phyloP scores from a whole-genome alignment of 306 rosid genomes.

The Phaseolus lunatus region DNA sequence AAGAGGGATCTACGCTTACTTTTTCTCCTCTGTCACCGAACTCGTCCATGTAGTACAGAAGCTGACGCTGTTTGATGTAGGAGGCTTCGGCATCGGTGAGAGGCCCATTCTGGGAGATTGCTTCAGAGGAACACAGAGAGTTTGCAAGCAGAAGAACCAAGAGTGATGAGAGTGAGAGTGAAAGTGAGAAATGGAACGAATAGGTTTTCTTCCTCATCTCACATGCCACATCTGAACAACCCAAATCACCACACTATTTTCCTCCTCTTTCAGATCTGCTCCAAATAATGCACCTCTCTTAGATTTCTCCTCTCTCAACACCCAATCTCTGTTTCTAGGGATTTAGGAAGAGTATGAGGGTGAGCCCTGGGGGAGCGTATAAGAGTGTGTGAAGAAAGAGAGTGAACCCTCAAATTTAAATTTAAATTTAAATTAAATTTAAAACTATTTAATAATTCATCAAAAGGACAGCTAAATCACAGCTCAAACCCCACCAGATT shows the following conservation, averaged over 20 bases:
- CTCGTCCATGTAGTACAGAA: slow-evolving; percentile 84
- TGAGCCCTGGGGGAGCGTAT: slow-evolving; percentile 21
- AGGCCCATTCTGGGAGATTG: slow-evolving; percentile 53
- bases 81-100: slow-evolving; percentile 61
- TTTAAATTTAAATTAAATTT: no score
- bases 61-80: slow-evolving; percentile 81
- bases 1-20: slow-evolving; percentile 71
- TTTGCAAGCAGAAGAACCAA: slow-evolving; percentile 27
- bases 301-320: not conserved
- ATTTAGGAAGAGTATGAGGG: slow-evolving; percentile 66
- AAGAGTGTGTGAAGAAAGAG: slow-evolving; percentile 34
- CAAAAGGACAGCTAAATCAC: slow-evolving; percentile 84
- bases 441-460: slow-evolving; percentile 39
- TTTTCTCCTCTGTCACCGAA: slow-evolving; percentile 84
- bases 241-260: no score
- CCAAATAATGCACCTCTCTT: slow-evolving; percentile 33
- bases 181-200: slow-evolving; percentile 18
- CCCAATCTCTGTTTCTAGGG: slow-evolving; percentile 50
- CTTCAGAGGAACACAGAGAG: slow-evolving; percentile 34
- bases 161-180: slow-evolving; percentile 7
- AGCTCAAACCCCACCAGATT: slow-evolving; percentile 91
- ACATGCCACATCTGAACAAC: slow-evolving; percentile 69
- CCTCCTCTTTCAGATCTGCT: slow-evolving; percentile 12
- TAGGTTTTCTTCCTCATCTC: slow-evolving; percentile 84
- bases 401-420: slow-evolving; percentile 4